Evolutionary conservation across 2,329 filamentous ascomycete genomes (phyloP), one percentile per base, ranked within the genome.

Genomic region (Cladosporium sp.): DNA sequence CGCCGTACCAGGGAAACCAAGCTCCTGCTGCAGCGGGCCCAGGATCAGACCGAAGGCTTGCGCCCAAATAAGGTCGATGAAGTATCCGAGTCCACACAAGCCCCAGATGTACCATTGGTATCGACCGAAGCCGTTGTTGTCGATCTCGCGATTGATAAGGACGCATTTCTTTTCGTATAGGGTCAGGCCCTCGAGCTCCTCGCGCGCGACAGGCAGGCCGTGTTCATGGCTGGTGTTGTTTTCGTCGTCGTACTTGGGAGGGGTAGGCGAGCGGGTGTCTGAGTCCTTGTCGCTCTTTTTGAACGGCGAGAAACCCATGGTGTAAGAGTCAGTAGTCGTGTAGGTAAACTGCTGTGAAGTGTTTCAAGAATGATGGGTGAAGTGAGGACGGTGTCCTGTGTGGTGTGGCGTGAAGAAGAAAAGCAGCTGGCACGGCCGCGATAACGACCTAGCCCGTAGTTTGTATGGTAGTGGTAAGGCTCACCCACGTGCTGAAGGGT

Each of bases 41-140:
- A 85, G 73, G 0, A 86, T 80, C 1, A 87, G 78, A 13, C 84
- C 84, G 69, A 87, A 85, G 0, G 83, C 85, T 68, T 87, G 85
- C 3, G 85, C 84, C 83, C 84, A 87, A 56, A 85, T 76, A 26
- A 87, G 74, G 68, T 87, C 85, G 43, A 87, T 77, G 48, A 85
- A 74, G 70, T 85, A 86, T 1, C 84, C 84, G 39, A 85, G 82
- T 39, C 84, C 84, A 67, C 84, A 86, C 0, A 86, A 74, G 3
- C 74, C 70, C 83, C 83, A 86, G 64, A 76, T 75, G 64, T 73
- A 75, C 82, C 82, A 84, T 68, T 85, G 83, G 66, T 85, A 85
- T 62, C 74, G 75, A 3, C 83, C 83, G 81, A 86, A 84, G 46
- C 84, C 83, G 67, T 83, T 81, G 43, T 72, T 68, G 64, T 86